Evolutionary conservation across 768 basidiomycete genomes (phyloP).

Genomic region (Hydnum rufescens): DNA sequence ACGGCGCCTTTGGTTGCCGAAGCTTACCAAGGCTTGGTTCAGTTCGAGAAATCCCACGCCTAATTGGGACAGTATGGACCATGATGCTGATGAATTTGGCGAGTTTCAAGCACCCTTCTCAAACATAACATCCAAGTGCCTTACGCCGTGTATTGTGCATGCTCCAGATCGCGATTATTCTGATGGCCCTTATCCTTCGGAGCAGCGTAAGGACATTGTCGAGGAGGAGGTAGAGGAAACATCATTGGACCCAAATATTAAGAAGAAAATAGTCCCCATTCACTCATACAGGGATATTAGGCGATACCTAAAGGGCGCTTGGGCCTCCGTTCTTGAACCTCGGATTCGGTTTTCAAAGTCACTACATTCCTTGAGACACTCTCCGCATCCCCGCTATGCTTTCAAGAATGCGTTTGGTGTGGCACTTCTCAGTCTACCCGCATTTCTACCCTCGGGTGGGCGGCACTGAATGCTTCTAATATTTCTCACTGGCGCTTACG

Average conservation of each 20-base stretch:
- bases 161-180: no score
- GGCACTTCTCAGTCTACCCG: slow-evolving; percentile 23
- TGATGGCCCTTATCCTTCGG: no score
- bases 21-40: neutral
- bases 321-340: slow-evolving; percentile 8
- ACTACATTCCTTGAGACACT: slow-evolving; percentile 19
- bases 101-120: neutral
- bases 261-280: no score
- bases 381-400: slow-evolving; percentile 27
- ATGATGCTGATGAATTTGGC: neutral
- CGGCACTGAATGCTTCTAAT: neutral
- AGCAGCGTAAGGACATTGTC: no score
- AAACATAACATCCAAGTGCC: slow-evolving; percentile 13
- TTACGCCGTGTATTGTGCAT: slow-evolving; percentile 1
- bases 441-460: slow-evolving; percentile 25
- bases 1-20: neutral
- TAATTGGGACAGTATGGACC: neutral
- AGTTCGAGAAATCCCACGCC: neutral
- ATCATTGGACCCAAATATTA: no score
- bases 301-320: no score
- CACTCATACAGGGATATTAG: no score
- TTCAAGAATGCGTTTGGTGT: slow-evolving; percentile 29
- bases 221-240: no score
- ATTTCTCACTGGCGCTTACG: neutral
- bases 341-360: slow-evolving; percentile 24